Base-by-base conservation (phyloP, 1,139 yeast genomes). In the Hemisphaericaspora subhashii region DNA sequence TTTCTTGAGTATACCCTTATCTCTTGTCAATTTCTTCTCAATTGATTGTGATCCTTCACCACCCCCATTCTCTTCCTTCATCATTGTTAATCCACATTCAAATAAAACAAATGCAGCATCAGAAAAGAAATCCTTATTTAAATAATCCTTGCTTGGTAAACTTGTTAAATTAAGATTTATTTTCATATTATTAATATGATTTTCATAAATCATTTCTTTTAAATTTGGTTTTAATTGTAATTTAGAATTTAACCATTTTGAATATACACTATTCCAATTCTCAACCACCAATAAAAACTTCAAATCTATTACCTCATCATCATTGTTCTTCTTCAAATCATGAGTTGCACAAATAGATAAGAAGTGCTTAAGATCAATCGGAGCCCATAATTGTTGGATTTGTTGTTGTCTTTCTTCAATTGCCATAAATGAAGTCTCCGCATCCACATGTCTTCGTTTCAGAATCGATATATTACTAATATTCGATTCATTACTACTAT, bases 191-290 rank as follows among this genome's bases (percentile, higher is more conserved):
- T 45, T 37, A 1, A 64, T 47, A 3, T 39, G 33, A 27, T 56
- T 56, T 32, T 59, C 63, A 43, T 69, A 72, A 11, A 58, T 50
- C 23, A 48, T 42, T 35, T 50, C 52, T n/a, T 56, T 58, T 8
- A 44, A 42, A 43, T 68, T 62, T 2, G 60, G 53, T 35, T 52
- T 53, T 29, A 76, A 53, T 8, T 53, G 49, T 13, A 75, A 54
- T 47, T 74, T 73, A 3, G 64, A 64, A 26, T 62, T 61, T 31
- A 76, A 57, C 81, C 81, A 76, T 45, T 64, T 68, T 2, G 79
- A 68, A 43, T 64, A 66, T 5, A 65, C 52, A 8, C 58, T 49
- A 4, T 54, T 36, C 77, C 79, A 74, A 43, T 72, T 58, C 42
- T 73, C 77, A 5, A 72, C 75, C 11, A 74, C 58, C 9, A 74